Evolutionary conservation across 2,329 filamentous ascomycete species (phyloP).

Genomic region (Ascochyta koolunga): DNA sequence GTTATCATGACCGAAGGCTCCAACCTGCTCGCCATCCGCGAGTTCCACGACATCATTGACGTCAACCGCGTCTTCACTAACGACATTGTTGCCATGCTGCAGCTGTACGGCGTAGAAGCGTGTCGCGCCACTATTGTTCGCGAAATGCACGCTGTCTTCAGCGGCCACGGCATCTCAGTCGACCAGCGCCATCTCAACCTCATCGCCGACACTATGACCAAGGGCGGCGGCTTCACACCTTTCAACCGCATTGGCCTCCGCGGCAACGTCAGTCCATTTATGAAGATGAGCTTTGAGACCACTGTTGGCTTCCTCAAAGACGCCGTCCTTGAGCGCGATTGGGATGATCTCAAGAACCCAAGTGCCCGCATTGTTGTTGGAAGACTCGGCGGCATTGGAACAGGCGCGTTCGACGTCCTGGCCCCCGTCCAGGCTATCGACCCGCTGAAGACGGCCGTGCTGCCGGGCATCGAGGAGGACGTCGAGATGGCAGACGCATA

Average conservation of each 20-base stretch:
- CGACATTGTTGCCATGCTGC: conserved; percentile 84
- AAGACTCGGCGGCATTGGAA: conserved; percentile 80
- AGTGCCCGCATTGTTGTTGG: conserved; percentile 90
- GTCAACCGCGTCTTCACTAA: conserved; percentile 88
- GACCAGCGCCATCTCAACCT: conserved; percentile 92
- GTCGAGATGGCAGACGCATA: conserved; percentile 19
- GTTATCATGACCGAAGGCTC: conserved; percentile 79
- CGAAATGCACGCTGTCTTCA: conserved; percentile 86
- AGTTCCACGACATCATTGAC: conserved; percentile 83
- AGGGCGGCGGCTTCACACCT: conserved; percentile 83
- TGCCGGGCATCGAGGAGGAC: conserved; percentile 19
- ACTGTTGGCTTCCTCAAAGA: conserved; percentile 93
- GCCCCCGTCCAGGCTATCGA: conserved; percentile 39
- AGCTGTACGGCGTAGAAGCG: conserved; percentile 90
- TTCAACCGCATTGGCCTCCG: conserved; percentile 91
- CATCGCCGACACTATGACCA: conserved; percentile 98
- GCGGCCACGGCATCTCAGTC: conserved; percentile 87
- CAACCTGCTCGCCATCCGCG: conserved; percentile 90
- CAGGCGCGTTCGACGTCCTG: conserved; percentile 89
- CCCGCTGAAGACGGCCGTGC: conserved; percentile 31
- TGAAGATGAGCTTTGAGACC: conserved; percentile 99
- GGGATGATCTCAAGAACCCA: conserved; percentile 84
- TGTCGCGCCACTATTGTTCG: conserved; percentile 84
- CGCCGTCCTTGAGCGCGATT: conserved; percentile 86
- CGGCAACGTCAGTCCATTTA: conserved; percentile 86